Evolutionary conservation across 1,284 basidiomycete genomes (phyloP).

Genomic region (Schizopora paradoxa): DNA sequence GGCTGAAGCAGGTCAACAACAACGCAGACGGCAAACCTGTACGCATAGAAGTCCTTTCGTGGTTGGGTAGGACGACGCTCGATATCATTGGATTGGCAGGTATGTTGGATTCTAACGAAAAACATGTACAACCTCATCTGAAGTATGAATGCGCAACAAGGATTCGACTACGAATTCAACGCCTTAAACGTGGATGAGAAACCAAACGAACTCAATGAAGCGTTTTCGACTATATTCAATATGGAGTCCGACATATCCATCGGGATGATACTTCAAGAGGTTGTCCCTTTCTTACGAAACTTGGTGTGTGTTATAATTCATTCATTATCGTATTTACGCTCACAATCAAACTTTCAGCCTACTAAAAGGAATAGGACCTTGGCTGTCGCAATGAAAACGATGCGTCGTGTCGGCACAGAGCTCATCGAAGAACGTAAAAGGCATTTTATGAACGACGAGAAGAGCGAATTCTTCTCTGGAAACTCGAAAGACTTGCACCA

Average conservation of each 20-base stretch:
- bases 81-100: slow-evolving; percentile 74
- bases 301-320: too few relatives aligned
- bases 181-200: slow-evolving; percentile 18
- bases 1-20: slow-evolving; percentile 29
- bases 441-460: slow-evolving; percentile 23
- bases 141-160: background rate
- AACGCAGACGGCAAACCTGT: slow-evolving; percentile 4
- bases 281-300: too few relatives aligned
- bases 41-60: slow-evolving; percentile 53
- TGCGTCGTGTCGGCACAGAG: slow-evolving; percentile 31
- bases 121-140: too few relatives aligned
- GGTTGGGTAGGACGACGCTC: slow-evolving; percentile 59
- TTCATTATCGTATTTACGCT: background rate
- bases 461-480: too few relatives aligned
- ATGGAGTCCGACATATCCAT: too few relatives aligned
- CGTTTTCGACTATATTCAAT: slow-evolving; percentile 35
- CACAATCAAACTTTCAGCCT: slow-evolving; percentile 22
- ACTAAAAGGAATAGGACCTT: slow-evolving; percentile 23
- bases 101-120: too few relatives aligned
- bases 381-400: slow-evolving; percentile 23
- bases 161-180: slow-evolving; percentile 39
- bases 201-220: slow-evolving; percentile 28
- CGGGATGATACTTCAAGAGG: too few relatives aligned
- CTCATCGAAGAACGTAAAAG: slow-evolving; percentile 39
- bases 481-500: slow-evolving; percentile 24